A percentile compares a stretch with the other conserved stretches of the same genome.
These are phyloP conservation scores for Andrographis paniculata DNA, from an alignment of 305 asterid genomes.

Conservation along the genomic window DNA sequence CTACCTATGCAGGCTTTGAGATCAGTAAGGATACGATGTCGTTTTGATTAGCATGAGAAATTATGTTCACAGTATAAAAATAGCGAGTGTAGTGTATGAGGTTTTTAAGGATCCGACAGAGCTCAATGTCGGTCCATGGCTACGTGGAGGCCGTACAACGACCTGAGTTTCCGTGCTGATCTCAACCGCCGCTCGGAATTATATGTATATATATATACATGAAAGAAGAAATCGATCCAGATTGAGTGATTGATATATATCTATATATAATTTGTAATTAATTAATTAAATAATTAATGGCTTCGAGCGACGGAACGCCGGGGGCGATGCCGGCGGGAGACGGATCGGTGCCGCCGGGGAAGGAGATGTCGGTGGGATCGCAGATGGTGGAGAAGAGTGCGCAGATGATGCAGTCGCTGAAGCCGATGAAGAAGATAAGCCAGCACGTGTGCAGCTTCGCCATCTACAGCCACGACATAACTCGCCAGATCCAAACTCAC, in stretches of 20 bases:
- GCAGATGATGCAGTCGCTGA: conserved; percentile 57
- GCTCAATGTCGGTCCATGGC: conserved; percentile 20
- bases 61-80: not conserved
- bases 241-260: no score
- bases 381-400: conserved; percentile 65
- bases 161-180: conserved; percentile 19
- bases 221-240: no score
- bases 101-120: conserved; percentile 23
- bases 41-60: not conserved
- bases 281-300: conserved; percentile 20
- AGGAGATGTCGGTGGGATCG: conserved; percentile 42
- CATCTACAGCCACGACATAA: conserved; percentile 67
- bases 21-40: not conserved
- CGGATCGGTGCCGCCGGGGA: conserved; percentile 69
- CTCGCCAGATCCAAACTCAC: conserved; percentile 73
- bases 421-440: conserved; percentile 54
- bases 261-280: no score
- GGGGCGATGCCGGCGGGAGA: conserved; percentile 48
- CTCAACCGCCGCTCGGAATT: not conserved
- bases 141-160: conserved; percentile 28
- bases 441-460: conserved; percentile 86
- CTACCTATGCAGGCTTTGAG: not conserved
- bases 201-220: no score
- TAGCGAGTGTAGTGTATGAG: no score
- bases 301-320: conserved; percentile 45